phyloP scores from a whole-genome alignment of 768 basidiomycete species.

The Boletus huronensis region DNA sequence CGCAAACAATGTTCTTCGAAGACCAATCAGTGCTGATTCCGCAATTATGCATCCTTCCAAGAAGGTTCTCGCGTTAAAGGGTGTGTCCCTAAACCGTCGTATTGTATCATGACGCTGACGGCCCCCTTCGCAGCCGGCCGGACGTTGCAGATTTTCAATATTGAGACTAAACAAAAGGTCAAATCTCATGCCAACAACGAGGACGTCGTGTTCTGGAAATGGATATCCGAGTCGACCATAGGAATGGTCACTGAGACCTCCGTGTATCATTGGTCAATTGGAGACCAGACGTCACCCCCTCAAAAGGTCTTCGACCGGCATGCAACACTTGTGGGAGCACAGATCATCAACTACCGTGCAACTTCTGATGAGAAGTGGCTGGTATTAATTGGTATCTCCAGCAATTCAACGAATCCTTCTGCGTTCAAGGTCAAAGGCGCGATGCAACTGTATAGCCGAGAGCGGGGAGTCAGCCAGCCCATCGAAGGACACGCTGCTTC shows the following conservation, averaged over 20 bases:
- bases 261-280: constrained; percentile 88
- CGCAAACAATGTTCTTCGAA: constrained; percentile 93
- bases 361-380: constrained; percentile 96
- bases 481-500: constrained; percentile 98
- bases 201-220: constrained; percentile 98
- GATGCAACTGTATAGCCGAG: constrained; percentile 95
- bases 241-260: constrained; percentile 94
- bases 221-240: constrained; percentile 87
- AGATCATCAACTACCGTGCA: constrained; percentile 97
- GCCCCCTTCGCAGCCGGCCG: constrained; percentile 61
- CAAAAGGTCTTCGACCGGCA: constrained; percentile 97
- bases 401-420: constrained; percentile 86
- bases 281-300: constrained; percentile 70
- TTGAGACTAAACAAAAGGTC: constrained; percentile 96
- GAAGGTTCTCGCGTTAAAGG: constrained; percentile 95
- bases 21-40: constrained; percentile 97
- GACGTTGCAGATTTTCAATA: constrained; percentile 96
- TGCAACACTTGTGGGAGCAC: constrained; percentile 86
- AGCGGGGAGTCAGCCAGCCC: constrained; percentile 91
- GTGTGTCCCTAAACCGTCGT: constrained; percentile 34
- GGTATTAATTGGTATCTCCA: constrained; percentile 92
- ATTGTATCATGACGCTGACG: constrained; percentile 5
- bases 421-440: constrained; percentile 99
- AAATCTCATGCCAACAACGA: constrained; percentile 92
- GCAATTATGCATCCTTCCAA: constrained; percentile 97